Conservation (phyloP, 2,329 filamentous ascomycete genomes). For the Colletotrichum scovillei region DNA sequence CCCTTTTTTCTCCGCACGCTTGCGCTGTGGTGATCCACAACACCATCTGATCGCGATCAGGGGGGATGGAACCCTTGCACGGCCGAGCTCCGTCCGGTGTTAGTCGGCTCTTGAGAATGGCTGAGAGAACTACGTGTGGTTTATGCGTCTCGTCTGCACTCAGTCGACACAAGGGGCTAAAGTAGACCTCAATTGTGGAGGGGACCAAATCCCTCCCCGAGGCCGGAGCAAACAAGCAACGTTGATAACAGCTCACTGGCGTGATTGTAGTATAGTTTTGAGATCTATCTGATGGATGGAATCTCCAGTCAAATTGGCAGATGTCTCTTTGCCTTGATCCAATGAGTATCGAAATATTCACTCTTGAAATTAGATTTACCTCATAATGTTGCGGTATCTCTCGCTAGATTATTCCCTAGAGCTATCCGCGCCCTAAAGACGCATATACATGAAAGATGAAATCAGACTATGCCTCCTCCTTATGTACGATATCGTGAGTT, state of each 20-base stretch:
- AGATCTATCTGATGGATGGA: no score
- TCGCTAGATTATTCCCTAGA: not conserved
- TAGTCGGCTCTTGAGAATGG: not conserved
- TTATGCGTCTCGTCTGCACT: no score
- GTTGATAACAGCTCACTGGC: no score
- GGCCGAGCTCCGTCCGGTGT: conserved; percentile 20
- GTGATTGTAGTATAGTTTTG: no score
- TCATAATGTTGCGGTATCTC: not conserved
- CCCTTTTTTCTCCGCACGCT: conserved; percentile 22
- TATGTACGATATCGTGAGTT: conserved; percentile 14
- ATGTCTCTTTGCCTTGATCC: no score
- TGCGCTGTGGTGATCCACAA: conserved; percentile 16
- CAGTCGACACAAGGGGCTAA: not conserved
- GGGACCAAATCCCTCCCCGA: no score
- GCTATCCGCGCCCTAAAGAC: no score
- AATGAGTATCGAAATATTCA: no score
- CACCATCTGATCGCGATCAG: conserved; percentile 5
- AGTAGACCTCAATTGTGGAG: not conserved
- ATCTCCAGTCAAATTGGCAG: no score
- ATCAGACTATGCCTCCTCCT: not conserved
- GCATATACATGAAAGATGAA: not conserved
- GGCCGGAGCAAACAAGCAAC: no score
- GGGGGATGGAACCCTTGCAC: conserved; percentile 6
- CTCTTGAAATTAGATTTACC: no score
- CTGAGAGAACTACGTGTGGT: not conserved